Evolutionary conservation across 1,284 basidiomycete genomes (phyloP).

Genomic region (Ustilago bromivora): DNA sequence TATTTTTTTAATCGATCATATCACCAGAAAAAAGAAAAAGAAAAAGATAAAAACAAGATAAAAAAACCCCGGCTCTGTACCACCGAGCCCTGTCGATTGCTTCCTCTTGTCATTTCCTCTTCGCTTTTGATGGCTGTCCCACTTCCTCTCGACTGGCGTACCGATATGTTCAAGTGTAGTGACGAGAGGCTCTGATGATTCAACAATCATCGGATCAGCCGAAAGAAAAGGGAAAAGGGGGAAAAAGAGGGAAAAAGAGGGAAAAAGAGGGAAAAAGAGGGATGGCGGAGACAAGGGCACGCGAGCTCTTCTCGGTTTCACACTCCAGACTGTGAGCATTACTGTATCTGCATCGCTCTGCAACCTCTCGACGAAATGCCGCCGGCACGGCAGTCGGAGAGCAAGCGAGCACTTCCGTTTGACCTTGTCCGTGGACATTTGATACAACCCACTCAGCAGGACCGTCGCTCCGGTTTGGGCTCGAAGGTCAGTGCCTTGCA

Average conservation of each 20-base stretch:
- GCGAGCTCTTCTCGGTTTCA: conserved; percentile 18
- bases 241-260: neutral
- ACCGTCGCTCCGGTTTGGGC: neutral
- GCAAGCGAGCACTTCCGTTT: neutral
- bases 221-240: no score
- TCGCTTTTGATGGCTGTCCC: neutral
- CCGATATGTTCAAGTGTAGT: neutral
- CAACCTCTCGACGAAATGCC: conserved; percentile 3
- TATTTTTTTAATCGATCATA: neutral
- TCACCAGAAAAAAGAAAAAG: neutral
- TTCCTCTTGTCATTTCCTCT: neutral
- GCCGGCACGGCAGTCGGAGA: conserved; percentile 10
- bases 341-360: neutral
- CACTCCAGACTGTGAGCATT: neutral
- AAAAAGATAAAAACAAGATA: neutral
- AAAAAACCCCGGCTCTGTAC: neutral
- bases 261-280: neutral
- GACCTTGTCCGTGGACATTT: neutral
- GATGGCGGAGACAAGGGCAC: neutral
- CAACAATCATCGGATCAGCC: no score
- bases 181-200: no score
- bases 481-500: conserved; percentile 7
- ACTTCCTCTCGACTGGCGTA: no score
- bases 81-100: neutral
- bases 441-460: neutral